Percentiles rank a stretch among this genome's conserved stretches.
Evolutionary conservation across 768 basidiomycete species (phyloP).

Genomic region (Trametes cingulata): DNA sequence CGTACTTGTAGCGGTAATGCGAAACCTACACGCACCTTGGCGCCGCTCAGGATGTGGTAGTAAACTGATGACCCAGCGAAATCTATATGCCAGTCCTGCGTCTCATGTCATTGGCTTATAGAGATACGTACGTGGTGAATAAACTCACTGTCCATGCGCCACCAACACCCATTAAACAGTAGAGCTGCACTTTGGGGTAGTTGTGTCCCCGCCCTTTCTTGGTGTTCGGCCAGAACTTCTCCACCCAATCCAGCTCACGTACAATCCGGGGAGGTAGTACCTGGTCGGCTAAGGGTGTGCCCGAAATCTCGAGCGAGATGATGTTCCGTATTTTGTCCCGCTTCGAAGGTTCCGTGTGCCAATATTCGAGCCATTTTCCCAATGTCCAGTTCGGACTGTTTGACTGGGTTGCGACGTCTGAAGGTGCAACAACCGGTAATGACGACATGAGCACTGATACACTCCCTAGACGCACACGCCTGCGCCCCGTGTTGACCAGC

Average conservation of each 20-base stretch:
- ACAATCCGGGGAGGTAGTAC: conserved; percentile 84
- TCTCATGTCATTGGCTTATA: conserved; percentile 2
- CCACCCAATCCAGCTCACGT: conserved; percentile 94
- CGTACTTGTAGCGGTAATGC: background rate
- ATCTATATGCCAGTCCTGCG: conserved; percentile 96
- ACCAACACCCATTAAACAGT: conserved; percentile 95
- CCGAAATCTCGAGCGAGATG: conserved; percentile 92
- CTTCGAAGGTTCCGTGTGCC: conserved; percentile 59
- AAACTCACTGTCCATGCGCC: conserved; percentile 87
- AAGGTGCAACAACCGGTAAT: conserved; percentile 1
- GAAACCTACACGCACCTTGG: conserved; percentile 56
- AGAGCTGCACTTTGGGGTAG: conserved; percentile 93
- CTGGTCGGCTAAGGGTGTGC: conserved; percentile 74
- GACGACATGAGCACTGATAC: conserved; percentile 5
- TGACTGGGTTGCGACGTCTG: conserved; percentile 89
- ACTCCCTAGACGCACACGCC: background rate
- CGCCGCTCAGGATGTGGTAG: conserved; percentile 87
- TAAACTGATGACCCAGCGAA: conserved; percentile 98
- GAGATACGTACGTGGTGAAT: background rate
- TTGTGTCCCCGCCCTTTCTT: conserved; percentile 66
- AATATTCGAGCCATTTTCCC: conserved; percentile 89
- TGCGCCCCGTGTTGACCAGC: background rate
- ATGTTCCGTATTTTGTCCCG: conserved; percentile 93
- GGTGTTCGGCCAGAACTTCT: conserved; percentile 88
- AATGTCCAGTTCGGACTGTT: conserved; percentile 87